These are phyloP conservation scores for Kalmusia sp. DNA, from an alignment of 2,329 filamentous ascomycete species.

Conservation along the genomic window DNA sequence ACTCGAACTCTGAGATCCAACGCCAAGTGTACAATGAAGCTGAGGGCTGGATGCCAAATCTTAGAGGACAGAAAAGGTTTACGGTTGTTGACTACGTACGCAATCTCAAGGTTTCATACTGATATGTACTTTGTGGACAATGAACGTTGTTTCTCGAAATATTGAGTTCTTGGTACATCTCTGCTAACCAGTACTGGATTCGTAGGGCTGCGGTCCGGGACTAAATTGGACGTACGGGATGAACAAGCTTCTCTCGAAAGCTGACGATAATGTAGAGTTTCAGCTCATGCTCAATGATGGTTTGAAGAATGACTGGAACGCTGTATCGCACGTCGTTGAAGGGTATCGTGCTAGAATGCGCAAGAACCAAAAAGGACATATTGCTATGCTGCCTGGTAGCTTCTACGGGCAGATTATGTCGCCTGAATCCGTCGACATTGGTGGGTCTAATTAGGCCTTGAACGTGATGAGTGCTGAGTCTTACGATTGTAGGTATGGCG, in stretches of 20 bases:
- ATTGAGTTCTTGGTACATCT: not conserved
- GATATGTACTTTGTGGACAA: not conserved
- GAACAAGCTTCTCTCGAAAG: not conserved
- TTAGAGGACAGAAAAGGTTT: not conserved
- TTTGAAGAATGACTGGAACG: not conserved
- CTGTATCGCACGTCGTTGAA: not conserved
- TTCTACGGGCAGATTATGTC: not conserved
- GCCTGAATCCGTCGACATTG: not conserved
- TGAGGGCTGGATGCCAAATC: not conserved
- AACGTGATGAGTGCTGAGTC: not conserved
- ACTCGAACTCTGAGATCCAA: not conserved
- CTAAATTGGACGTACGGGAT: not conserved
- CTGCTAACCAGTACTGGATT: too few relatives aligned
- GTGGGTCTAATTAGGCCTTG: not conserved
- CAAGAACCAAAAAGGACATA: not conserved
- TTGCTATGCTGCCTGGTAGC: not conserved
- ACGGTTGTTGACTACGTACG: not conserved
- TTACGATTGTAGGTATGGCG: not conserved
- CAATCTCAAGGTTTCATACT: not conserved
- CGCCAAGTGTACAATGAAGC: not conserved
- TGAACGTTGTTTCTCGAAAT: not conserved
- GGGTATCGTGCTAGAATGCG: not conserved
- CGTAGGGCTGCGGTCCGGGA: not conserved
- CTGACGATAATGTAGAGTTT: not conserved
- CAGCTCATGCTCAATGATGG: slow-evolving; percentile 1